Base-by-base conservation (phyloP, 257 asterid species). In the Echites panduratus region DNA sequence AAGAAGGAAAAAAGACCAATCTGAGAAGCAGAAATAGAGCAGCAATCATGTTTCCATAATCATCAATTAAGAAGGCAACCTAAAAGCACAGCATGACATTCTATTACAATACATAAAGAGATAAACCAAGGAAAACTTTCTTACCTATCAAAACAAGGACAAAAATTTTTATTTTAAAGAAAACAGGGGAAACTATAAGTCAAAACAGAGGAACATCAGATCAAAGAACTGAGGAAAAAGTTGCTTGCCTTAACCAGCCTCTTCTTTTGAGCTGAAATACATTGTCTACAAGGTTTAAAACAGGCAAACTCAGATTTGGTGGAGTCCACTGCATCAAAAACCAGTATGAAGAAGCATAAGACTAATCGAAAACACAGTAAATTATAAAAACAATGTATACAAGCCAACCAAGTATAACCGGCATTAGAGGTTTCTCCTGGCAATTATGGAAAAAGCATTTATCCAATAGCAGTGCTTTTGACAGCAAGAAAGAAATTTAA, bases 191-290 rank as follows among this genome's bases (percentile, higher is more conserved):
- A 59, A 70, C 43, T 3, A 24, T 17, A 65, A 63, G 26, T 17
- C 67, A 0, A 14, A 11, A 32, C 12, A 29, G 35, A 19, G 7
- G 17, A 9, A 38, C 4, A 19, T 1, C 26, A 12, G 41, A 43
- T n/a, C 43, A 69, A 35, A 64, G 53, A 61, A 56, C 72, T 14
- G 19, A 61, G 63, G 49, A 67, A 68, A 72, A 41, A 78, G 17
- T 7, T 57, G 68, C 66, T 76, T 80, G 92, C 99, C 99, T 90
- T 79, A 95, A 82, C 99, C 99, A 95, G 81, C 99, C 99, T 86
- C 99, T 82, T 87, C 86, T 84, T 70, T 95, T 92, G 80, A 95
- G 99, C 89, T 90, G 98, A 86, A 95, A 95, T 75, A 89, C 76
- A 14, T 89, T 92, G 80, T 95, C 98, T 77, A 95, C 99, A 70